A percentile compares a stretch with the other conserved stretches of the same genome.
These are phyloP conservation scores for Testicularia cyperi DNA, from an alignment of 1,284 basidiomycete genomes.

Conservation along the genomic window DNA sequence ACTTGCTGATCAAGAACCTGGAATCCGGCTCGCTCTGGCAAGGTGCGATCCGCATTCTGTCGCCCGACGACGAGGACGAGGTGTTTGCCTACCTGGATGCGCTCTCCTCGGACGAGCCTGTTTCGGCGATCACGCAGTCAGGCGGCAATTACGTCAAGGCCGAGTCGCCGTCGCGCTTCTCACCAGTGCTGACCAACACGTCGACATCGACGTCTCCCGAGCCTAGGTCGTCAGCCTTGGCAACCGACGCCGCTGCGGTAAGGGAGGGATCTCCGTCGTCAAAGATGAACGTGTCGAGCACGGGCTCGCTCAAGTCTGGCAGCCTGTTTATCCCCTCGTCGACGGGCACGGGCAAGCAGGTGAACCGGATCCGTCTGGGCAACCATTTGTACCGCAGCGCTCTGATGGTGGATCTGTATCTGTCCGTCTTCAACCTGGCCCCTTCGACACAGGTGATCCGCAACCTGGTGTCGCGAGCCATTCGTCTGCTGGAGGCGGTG, in stretches of 20 bases:
- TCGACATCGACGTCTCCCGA: slow-evolving; percentile 2
- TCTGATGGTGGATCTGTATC: slow-evolving; percentile 26
- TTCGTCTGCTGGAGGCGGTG: slow-evolving; percentile 11
- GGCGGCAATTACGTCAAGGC: no score
- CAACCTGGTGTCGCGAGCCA: slow-evolving; percentile 20
- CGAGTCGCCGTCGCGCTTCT: no score
- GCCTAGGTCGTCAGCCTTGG: no score
- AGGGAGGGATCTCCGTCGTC: no score
- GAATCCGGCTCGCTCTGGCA: slow-evolving; percentile 31
- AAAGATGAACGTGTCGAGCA: no score
- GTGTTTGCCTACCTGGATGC: not conserved
- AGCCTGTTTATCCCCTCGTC: slow-evolving; percentile 9
- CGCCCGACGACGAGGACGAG: not conserved
- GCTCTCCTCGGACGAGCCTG: not conserved
- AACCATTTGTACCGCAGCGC: slow-evolving; percentile 36
- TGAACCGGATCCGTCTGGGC: slow-evolving; percentile 28
- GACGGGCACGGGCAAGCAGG: slow-evolving; percentile 6
- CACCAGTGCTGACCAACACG: no score
- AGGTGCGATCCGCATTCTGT: slow-evolving; percentile 5
- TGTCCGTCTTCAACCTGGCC: slow-evolving; percentile 25
- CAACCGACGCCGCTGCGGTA: no score
- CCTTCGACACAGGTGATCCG: slow-evolving; percentile 15
- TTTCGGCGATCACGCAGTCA: not conserved
- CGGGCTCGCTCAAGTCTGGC: slow-evolving; percentile 5
- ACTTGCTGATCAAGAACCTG: slow-evolving; percentile 21